Percentiles rank a stretch among this genome's conserved stretches.
Conservation (phyloP, 1,284 basidiomycete species). For the Cutaneotrichosporon curvatum region DNA sequence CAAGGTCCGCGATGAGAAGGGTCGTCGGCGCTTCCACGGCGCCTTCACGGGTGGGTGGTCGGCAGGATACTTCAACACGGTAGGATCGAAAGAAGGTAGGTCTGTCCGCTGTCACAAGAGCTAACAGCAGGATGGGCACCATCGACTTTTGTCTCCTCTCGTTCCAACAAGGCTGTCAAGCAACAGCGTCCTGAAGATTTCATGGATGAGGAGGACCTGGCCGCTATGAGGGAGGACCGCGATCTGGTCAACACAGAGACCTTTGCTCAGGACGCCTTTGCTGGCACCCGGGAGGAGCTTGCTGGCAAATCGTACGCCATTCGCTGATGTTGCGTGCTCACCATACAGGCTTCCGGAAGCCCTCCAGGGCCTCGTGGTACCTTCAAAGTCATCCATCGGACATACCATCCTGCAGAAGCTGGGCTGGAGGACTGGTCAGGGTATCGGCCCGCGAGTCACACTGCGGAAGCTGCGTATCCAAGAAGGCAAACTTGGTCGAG, state of each 20-base stretch:
- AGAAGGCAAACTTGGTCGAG: conserved; percentile 51
- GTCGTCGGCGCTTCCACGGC: conserved; percentile 83
- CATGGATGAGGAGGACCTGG: conserved; percentile 98
- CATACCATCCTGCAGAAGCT: conserved; percentile 82
- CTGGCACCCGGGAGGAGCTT: conserved; percentile 53
- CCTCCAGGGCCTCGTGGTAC: conserved; percentile 37
- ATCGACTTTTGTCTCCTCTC: conserved; percentile 79
- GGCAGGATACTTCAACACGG: conserved; percentile 94
- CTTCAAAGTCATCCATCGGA: conserved; percentile 56
- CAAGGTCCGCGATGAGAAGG: conserved; percentile 93
- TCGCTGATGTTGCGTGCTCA: conserved; percentile 2
- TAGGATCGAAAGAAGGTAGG: conserved; percentile 88
- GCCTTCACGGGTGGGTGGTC: conserved; percentile 98
- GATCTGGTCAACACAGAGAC: conserved; percentile 55
- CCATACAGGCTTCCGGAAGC: conserved; percentile 53
- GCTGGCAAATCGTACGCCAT: conserved; percentile 22
- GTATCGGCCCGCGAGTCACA: conserved; percentile 83
- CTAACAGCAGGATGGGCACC: conserved; percentile 77
- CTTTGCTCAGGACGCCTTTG: conserved; percentile 56
- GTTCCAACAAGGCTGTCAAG: conserved; percentile 60
- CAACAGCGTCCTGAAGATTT: conserved; percentile 73
- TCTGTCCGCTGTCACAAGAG: not conserved
- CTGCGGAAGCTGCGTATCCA: conserved; percentile 66
- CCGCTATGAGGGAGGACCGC: conserved; percentile 64
- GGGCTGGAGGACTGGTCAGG: conserved; percentile 90